Conservation (phyloP, 73 alveolate species). For the Effrenium voratum region DNA sequence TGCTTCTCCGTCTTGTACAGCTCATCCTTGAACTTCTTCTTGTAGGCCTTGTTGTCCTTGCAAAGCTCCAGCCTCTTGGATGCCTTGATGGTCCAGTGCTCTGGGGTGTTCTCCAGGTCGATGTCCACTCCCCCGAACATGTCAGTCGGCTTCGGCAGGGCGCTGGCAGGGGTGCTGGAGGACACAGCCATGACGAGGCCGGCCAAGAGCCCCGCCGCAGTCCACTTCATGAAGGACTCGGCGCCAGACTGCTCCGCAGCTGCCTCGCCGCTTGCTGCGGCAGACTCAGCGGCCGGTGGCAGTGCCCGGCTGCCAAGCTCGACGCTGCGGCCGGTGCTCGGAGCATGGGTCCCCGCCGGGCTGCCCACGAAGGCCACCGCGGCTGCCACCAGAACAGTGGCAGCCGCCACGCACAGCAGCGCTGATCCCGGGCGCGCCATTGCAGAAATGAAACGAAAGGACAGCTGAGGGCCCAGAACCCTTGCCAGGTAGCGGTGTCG, state of each 20-base stretch:
- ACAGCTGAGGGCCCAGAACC: no score
- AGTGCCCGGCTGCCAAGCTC: constrained; percentile 43
- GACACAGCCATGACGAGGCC: constrained; percentile 79
- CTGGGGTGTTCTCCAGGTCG: constrained; percentile 49
- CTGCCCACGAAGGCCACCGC: constrained; percentile 34
- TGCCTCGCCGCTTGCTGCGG: constrained; percentile 21
- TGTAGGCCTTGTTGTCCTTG: constrained; percentile 49
- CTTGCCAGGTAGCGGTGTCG: no score
- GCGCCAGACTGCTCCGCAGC: constrained; percentile 32
- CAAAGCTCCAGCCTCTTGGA: constrained; percentile 53
- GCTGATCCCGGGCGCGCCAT: constrained; percentile 65
- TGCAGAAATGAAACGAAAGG: no score
- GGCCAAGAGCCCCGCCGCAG: constrained; percentile 67
- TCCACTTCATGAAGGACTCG: constrained; percentile 56
- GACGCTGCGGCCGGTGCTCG: constrained; percentile 16
- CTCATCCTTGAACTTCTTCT: constrained; percentile 19
- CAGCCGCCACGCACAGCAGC: constrained; percentile 43
- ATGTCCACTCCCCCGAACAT: constrained; percentile 27
- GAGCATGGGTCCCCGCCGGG: neutral
- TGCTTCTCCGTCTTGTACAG: constrained; percentile 38
- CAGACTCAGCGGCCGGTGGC: neutral
- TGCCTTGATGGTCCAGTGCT: constrained; percentile 63
- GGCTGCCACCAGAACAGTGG: constrained; percentile 59
- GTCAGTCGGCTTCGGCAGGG: neutral
- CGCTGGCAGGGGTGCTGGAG: constrained; percentile 70